Evolutionary conservation across 2,329 filamentous ascomycete genomes (phyloP), one percentile per base, ranked within the genome.

Genomic region (Aspergillus quadricinctus): DNA sequence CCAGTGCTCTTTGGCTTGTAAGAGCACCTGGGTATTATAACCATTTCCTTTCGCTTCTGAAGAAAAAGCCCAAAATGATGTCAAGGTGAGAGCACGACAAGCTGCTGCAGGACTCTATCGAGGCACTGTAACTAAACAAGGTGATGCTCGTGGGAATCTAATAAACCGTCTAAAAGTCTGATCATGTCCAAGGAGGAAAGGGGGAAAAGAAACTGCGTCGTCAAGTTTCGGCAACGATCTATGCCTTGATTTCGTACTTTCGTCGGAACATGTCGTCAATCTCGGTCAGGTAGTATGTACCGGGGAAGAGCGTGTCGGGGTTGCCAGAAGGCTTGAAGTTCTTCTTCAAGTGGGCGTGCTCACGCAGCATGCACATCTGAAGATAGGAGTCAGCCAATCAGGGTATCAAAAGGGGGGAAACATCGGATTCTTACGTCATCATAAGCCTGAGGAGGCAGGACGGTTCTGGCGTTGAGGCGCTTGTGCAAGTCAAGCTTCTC

Each of bases 221-320:
- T 63, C 53, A 61, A 31, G 53, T 53, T 35, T 56, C 55, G 57
- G 54, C 59, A 57, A 37, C 57, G 41, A 57, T 61, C 71, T 83
- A 92, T 74, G 82, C 86, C 83, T 92, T 89, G 78, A 92, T 72
- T 55, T 81, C 77, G 77, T 94, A 94, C 72, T 83, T 83, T 68
- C 90, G 85, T 79, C 88, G 87, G 86, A 90, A 94, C 88, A 91
- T 91, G 66, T 90, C 88, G 69, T 94, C 89, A 49, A 94, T 83
- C 73, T 87, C 86, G 70, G 84, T 85, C 57, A 94, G 82, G 78
- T 92, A 94, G 80, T 93, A 94, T 23, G 86, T 85, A 57, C 85
- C 87, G 57, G 82, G 76, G 58, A 73, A 71, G 56, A 94, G 82
- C 64, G 83, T 88, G 48, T 88, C 87, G 28, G 81, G 69, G 53